Base-by-base conservation (phyloP, 805 yeast genomes). In the Candida railenensis region DNA sequence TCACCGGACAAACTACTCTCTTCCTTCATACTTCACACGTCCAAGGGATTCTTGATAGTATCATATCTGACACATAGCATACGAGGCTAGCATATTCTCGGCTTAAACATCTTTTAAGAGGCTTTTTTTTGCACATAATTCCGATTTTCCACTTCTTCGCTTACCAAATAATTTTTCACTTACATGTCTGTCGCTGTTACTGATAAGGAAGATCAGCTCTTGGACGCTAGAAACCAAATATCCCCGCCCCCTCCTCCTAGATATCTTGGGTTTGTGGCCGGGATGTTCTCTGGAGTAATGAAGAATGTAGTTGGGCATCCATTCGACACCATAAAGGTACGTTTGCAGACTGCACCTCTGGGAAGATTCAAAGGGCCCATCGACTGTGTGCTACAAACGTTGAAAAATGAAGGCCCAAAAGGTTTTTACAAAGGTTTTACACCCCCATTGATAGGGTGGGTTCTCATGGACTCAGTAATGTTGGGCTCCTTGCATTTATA, bases 401-500 rank as follows among this genome's bases (percentile, higher is more conserved):
- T 86, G 21, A 71, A 69, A 50, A 79, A 82, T 22, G 96, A 90
- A 61, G 97, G 97, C 3, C 51, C 84, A 3, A 66, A 75, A 32
- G 97, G 96, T 1, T 79, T 90, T 45, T 90, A 89, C 61, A 82
- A 89, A 54, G 97, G 97, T 0, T 89, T 90, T 53, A 88, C 96
- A 0, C 97, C 97, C 3, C 97, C 97, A 1, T 73, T 90, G 53
- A 81, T 88, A 18, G 97, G 97, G 0, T 90, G 97, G 97, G 89
- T 90, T 54, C 65, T 87, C 51, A 90, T 90, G 96, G 97, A 90
- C 61, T 82, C 91, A 3, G 89, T 89, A 42, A 87, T 90, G 89
- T 72, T 90, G 51, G 97, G 97, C 1, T 85, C 94, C 4, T 69
- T 89, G 46, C 94, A 88, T 55, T 79, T 85, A 48, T 90, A 90